phyloP scores from a whole-genome alignment of 305 asterid species.

The Stenogyne calaminthoides region DNA sequence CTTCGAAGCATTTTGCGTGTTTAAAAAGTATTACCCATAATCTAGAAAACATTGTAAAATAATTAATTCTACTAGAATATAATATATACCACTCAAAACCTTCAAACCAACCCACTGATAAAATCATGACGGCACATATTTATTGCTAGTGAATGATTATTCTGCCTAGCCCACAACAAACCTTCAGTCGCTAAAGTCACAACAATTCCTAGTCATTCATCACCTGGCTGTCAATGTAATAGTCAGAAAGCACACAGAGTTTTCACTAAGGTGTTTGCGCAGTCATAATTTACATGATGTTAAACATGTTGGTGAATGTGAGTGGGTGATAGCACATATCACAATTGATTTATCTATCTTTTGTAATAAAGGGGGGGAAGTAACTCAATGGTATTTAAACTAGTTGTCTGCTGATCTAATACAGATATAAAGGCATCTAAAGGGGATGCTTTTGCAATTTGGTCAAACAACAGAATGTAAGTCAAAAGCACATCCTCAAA shows the following conservation, averaged over 20 bases:
- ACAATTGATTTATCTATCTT: neutral
- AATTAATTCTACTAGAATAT: neutral
- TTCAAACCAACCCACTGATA: neutral
- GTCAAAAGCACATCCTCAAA: slow-evolving; percentile 9
- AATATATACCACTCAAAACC: neutral
- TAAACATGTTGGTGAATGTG: neutral
- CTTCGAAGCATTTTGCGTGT: neutral
- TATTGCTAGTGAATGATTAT: neutral
- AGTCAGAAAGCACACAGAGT: neutral
- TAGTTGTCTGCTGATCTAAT: neutral
- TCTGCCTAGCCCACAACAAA: neutral
- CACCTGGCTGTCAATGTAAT: neutral
- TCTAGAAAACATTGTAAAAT: neutral
- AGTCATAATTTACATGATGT: neutral
- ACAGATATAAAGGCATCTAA: neutral
- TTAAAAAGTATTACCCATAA: neutral
- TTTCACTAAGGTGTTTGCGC: neutral
- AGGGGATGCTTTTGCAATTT: neutral
- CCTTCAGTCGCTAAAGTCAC: neutral
- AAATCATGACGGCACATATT: neutral
- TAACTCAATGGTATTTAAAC: neutral
- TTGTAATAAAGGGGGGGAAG: neutral
- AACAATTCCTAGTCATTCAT: neutral
- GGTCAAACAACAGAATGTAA: neutral
- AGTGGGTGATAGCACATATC: neutral